phyloP scores from a whole-genome alignment of 1,139 yeast species.

The Saccharomyces hybrid region DNA sequence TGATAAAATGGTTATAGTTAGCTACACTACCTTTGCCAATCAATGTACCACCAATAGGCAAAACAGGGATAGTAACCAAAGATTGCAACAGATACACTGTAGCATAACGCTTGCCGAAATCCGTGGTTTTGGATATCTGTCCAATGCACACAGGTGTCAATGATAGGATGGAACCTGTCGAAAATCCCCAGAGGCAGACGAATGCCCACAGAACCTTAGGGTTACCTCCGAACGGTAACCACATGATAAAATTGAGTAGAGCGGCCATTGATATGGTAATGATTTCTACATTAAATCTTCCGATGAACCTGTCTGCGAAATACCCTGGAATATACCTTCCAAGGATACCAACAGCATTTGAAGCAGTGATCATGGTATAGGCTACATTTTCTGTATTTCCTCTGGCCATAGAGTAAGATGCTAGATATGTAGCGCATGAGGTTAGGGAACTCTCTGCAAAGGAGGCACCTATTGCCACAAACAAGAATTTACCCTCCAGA shows the following conservation, averaged over 20 bases:
- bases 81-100: slow-evolving; percentile 42
- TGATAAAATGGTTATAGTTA: slow-evolving; percentile 28
- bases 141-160: slow-evolving; percentile 46
- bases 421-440: slow-evolving; percentile 33
- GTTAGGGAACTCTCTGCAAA: slow-evolving; percentile 51
- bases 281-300: slow-evolving; percentile 50
- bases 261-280: slow-evolving; percentile 38
- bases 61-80: slow-evolving; percentile 37
- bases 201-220: slow-evolving; percentile 31
- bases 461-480: slow-evolving; percentile 38
- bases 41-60: slow-evolving; percentile 48
- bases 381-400: slow-evolving; percentile 49
- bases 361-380: slow-evolving; percentile 45
- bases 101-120: slow-evolving; percentile 46
- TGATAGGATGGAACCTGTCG: slow-evolving; percentile 34
- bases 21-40: slow-evolving; percentile 34
- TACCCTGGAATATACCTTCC: slow-evolving; percentile 54
- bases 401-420: slow-evolving; percentile 25
- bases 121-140: slow-evolving; percentile 41
- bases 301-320: slow-evolving; percentile 46
- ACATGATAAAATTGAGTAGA: slow-evolving; percentile 29
- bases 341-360: slow-evolving; percentile 51
- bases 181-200: slow-evolving; percentile 34
- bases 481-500: slow-evolving; percentile 36
- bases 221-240: slow-evolving; percentile 35